These are phyloP conservation scores for Ogataea sp. DNA, from an alignment of 805 yeast genomes.

Conservation along the genomic window DNA sequence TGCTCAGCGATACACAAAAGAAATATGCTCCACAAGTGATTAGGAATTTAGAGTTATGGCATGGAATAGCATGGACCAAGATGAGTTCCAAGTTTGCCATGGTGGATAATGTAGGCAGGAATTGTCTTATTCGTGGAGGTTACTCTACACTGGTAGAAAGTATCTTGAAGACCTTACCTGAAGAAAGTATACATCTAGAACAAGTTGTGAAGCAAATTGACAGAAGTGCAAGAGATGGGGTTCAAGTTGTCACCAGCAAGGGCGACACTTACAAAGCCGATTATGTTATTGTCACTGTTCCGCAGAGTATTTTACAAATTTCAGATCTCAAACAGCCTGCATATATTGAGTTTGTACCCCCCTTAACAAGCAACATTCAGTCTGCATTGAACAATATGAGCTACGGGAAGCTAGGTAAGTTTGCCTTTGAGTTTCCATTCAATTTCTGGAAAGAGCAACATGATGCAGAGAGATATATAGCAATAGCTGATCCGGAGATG, in stretches of 20 bases:
- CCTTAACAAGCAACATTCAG: constrained; percentile 37
- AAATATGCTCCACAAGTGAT: constrained; percentile 41
- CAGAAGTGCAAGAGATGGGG: constrained; percentile 14
- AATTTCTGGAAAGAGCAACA: constrained; percentile 47
- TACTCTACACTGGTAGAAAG: constrained; percentile 45
- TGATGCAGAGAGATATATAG: constrained; percentile 41
- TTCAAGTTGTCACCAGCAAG: constrained; percentile 25
- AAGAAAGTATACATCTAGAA: constrained; percentile 28
- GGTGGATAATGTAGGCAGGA: constrained; percentile 72
- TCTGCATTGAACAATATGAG: constrained; percentile 40
- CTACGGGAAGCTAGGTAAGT: constrained; percentile 68
- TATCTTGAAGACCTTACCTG: constrained; percentile 31
- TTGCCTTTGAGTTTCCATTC: constrained; percentile 55
- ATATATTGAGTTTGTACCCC: constrained; percentile 48
- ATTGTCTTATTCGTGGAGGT: constrained; percentile 59
- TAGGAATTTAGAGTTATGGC: constrained; percentile 69
- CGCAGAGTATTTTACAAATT: constrained; percentile 58
- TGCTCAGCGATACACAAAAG: constrained; percentile 45
- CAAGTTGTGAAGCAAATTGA: constrained; percentile 34
- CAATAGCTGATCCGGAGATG: constrained; percentile 31
- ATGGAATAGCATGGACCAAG: constrained; percentile 60
- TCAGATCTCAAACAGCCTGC: constrained; percentile 24
- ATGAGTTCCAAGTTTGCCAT: constrained; percentile 62
- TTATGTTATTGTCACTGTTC: constrained; percentile 65
- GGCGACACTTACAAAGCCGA: constrained; percentile 33